These are phyloP conservation scores for Nakaseomyces uthaithaninus DNA, from an alignment of 1,139 yeast species.

Conservation along the genomic window DNA sequence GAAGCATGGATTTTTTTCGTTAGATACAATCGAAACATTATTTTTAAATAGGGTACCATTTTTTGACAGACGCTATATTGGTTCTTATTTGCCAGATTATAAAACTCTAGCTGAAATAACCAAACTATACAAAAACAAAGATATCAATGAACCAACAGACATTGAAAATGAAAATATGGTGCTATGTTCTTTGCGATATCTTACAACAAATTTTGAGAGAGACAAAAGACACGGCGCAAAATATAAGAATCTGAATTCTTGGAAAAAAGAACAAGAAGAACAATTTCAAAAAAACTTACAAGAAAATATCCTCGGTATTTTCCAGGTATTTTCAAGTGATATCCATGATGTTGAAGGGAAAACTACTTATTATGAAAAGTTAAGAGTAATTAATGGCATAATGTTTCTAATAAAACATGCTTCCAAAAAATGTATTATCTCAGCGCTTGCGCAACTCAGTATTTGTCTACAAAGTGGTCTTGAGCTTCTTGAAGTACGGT, in stretches of 20 bases:
- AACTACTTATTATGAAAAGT: conserved; percentile 64
- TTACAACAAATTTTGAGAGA: conserved; percentile 27
- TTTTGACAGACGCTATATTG: conserved; percentile 24
- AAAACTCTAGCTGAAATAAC: conserved; percentile 30
- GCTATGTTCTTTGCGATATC: conserved; percentile 25
- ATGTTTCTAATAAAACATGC: conserved; percentile 51
- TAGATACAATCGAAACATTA: conserved; percentile 27
- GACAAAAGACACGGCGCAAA: conserved; percentile 25
- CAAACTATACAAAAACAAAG: conserved; percentile 26
- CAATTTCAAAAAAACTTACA: conserved; percentile 36
- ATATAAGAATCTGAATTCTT: conserved; percentile 22
- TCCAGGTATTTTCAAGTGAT: conserved; percentile 70
- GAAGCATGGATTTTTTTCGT: conserved; percentile 27
- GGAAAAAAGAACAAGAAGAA: conserved; percentile 25
- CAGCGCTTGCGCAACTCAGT: conserved; percentile 82
- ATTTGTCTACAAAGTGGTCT: conserved; percentile 80
- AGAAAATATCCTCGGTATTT: conserved; percentile 64
- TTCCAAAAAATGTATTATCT: conserved; percentile 54
- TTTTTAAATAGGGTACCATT: conserved; percentile 27
- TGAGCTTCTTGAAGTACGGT: conserved; percentile 53
- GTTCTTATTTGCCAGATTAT: conserved; percentile 29
- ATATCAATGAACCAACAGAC: conserved; percentile 12
- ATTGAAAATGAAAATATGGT: conserved; percentile 27
- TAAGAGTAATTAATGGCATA: conserved; percentile 66
- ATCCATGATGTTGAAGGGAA: conserved; percentile 67